phyloP scores from a whole-genome alignment of 2,329 filamentous ascomycete genomes.

The Beauveria sp. region DNA sequence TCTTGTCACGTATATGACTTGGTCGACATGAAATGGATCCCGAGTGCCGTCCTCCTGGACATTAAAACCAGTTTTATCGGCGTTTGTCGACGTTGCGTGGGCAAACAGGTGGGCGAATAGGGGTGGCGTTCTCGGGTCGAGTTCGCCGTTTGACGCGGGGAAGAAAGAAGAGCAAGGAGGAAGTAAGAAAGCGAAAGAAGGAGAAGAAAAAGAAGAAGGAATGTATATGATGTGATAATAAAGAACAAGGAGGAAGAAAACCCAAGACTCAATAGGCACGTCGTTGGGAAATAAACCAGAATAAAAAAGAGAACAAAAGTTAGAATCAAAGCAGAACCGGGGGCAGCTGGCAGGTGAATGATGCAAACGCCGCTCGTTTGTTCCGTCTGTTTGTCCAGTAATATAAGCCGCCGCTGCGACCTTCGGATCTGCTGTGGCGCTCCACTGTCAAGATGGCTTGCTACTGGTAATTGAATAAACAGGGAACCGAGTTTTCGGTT shows the following conservation, averaged over 20 bases:
- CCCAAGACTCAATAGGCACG: neutral
- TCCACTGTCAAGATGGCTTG: neutral
- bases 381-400: neutral
- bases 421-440: neutral
- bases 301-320: neutral
- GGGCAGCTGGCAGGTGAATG: neutral
- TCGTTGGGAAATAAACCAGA: neutral
- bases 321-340: neutral
- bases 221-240: neutral
- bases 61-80: slow-evolving; percentile 6
- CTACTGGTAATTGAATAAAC: neutral
- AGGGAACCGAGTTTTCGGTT: neutral
- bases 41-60: neutral
- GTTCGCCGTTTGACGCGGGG: neutral
- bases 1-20: neutral
- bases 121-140: neutral
- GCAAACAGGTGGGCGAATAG: neutral
- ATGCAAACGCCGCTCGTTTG: neutral
- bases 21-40: neutral
- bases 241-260: neutral
- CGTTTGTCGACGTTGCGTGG: neutral
- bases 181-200: neutral
- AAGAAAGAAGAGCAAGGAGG: neutral
- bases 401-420: neutral
- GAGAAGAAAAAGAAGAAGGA: neutral